Evolutionary conservation across 140 eudicot genomes (phyloP).

Genomic region (Senecio squalidus): DNA sequence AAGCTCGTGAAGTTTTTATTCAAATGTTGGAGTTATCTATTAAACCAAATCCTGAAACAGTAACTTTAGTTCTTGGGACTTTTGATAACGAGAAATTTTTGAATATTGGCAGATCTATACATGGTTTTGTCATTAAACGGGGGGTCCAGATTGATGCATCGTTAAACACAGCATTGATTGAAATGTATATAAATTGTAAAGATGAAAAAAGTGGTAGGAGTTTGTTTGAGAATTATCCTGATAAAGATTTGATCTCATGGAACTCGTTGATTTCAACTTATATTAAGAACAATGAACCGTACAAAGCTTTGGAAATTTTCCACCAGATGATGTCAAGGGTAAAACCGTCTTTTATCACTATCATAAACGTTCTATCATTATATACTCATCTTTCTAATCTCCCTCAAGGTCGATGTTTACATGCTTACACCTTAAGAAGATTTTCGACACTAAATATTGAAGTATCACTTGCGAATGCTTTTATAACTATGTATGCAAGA

Average conservation of each 20-base stretch:
- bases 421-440: slow-evolving; percentile 42
- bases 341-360: slow-evolving; percentile 38
- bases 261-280: slow-evolving; percentile 48
- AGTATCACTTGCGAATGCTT: slow-evolving; percentile 37
- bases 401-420: slow-evolving; percentile 51
- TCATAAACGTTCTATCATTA: slow-evolving; percentile 38
- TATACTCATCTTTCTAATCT: slow-evolving; percentile 45
- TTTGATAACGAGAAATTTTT: slow-evolving; percentile 16
- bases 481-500: slow-evolving; percentile 58
- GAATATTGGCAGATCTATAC: slow-evolving; percentile 39
- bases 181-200: slow-evolving; percentile 53
- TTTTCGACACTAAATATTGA: slow-evolving; percentile 23
- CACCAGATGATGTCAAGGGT: slow-evolving; percentile 34
- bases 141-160: slow-evolving; percentile 30
- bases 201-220: slow-evolving; percentile 32
- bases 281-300: slow-evolving; percentile 26
- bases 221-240: slow-evolving; percentile 35
- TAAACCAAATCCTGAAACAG: slow-evolving; percentile 42
- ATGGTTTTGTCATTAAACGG: slow-evolving; percentile 39
- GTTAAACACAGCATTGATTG: slow-evolving; percentile 40
- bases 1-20: slow-evolving; percentile 35
- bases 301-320: slow-evolving; percentile 39
- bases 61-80: slow-evolving; percentile 31
- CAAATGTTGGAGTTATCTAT: slow-evolving; percentile 28
- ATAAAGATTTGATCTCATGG: slow-evolving; percentile 50